Percentiles rank a stretch among this genome's conserved stretches.
These are phyloP conservation scores for Lycium barbarum DNA, from an alignment of 257 asterid species.

Conservation along the genomic window DNA sequence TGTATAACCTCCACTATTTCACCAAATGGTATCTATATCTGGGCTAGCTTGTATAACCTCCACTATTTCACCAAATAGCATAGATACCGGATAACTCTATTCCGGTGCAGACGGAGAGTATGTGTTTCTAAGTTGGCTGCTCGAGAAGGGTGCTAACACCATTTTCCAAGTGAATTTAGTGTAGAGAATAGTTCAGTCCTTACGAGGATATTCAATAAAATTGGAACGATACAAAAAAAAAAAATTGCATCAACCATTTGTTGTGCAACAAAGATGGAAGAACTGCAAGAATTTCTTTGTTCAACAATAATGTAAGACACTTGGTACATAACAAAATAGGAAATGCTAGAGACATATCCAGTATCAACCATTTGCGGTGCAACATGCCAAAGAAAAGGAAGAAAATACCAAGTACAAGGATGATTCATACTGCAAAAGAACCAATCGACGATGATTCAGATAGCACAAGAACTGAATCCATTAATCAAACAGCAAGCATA, in stretches of 20 bases:
- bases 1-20: background rate
- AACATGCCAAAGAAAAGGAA: background rate
- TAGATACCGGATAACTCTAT: too few relatives aligned
- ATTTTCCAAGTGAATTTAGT: background rate
- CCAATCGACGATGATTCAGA: background rate
- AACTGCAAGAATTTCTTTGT: background rate
- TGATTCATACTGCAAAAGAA: background rate
- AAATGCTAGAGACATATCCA: background rate
- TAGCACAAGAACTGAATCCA: conserved; percentile 25
- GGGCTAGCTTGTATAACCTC: background rate
- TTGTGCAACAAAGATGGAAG: background rate
- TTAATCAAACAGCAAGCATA: conserved; percentile 27
- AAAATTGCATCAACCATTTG: too few relatives aligned
- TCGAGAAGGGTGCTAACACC: background rate
- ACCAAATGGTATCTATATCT: too few relatives aligned
- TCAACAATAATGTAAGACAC: background rate
- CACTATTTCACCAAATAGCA: background rate
- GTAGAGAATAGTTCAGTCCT: background rate
- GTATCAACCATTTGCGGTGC: background rate
- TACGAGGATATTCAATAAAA: background rate
- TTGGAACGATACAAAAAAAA: background rate
- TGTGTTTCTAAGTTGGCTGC: background rate
- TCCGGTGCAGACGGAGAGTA: background rate
- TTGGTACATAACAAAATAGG: background rate
- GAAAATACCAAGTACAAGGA: background rate